Conservation (phyloP, 176 grass and related monocot species). For the Triticum monococcum region DNA sequence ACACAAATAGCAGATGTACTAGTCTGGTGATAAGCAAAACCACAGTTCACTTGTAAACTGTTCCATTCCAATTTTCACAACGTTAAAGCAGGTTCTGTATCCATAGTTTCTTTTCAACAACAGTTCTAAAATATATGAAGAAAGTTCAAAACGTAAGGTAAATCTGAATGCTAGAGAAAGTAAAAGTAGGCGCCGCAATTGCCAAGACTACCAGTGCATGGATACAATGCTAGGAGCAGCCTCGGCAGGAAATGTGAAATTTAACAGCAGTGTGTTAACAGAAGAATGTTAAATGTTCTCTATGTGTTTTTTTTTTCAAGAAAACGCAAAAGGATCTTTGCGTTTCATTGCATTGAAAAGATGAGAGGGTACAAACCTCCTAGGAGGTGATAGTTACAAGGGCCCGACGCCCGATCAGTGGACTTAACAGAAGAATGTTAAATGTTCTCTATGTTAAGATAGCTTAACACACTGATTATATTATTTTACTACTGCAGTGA, state of each 20-base stretch:
- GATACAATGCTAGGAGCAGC: background rate
- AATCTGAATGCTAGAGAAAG: background rate
- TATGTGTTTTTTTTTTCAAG: too few relatives aligned
- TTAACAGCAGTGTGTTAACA: background rate
- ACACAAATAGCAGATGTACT: background rate
- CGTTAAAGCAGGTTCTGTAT: background rate
- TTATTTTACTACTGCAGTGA: background rate
- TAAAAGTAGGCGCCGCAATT: background rate
- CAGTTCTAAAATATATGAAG: background rate
- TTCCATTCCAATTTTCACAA: background rate
- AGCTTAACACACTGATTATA: background rate
- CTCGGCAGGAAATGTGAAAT: background rate
- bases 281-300: background rate
- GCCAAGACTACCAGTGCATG: background rate
- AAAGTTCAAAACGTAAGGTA: background rate
- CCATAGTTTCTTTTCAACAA: background rate
- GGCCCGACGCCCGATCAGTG: too few relatives aligned
- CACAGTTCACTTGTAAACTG: background rate
- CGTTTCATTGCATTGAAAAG: too few relatives aligned
- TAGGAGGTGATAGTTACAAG: too few relatives aligned
- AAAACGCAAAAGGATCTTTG: too few relatives aligned
- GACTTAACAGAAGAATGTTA: background rate
- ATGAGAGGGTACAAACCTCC: too few relatives aligned
- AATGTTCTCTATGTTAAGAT: background rate
- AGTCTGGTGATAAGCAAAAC: background rate